Percentiles rank a stretch among this genome's conserved stretches.
Conservation (phyloP, 2,329 filamentous ascomycete species). For the Fusarium luffae region DNA sequence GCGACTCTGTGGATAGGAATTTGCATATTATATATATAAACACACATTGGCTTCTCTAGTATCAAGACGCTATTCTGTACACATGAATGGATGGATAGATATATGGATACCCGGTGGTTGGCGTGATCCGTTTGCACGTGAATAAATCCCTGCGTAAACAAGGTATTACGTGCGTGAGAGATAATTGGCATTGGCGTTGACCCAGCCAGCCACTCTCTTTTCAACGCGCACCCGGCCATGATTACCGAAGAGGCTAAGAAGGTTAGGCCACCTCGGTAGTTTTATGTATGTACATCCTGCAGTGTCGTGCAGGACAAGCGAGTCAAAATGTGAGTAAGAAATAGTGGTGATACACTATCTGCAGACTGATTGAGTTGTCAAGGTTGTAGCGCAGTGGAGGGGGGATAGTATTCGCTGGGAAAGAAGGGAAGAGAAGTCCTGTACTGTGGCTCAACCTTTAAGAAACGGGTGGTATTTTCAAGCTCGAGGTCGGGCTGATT, state of each 20-base stretch:
- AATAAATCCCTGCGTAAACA: slow-evolving; percentile 22
- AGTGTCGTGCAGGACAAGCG: slow-evolving; percentile 24
- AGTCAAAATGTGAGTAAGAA: background rate
- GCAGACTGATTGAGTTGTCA: background rate
- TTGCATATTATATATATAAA: slow-evolving; percentile 25
- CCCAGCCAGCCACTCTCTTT: slow-evolving; percentile 36
- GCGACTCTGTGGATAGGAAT: slow-evolving; percentile 18
- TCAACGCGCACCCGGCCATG: slow-evolving; percentile 26
- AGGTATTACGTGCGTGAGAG: slow-evolving; percentile 1
- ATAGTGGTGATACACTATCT: background rate
- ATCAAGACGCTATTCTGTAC: background rate
- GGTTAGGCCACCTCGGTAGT: slow-evolving; percentile 31
- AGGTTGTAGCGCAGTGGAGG: background rate
- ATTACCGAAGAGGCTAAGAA: slow-evolving; percentile 36
- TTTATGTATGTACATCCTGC: slow-evolving; percentile 22
- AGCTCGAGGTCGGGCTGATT: slow-evolving; percentile 1
- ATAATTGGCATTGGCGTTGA: slow-evolving; percentile 2
- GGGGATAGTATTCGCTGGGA: background rate
- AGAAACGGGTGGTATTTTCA: slow-evolving; percentile 1
- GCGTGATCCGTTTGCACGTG: slow-evolving; percentile 32
- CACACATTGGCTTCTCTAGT: background rate
- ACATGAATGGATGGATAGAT: background rate
- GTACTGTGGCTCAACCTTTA: background rate
- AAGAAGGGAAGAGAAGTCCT: background rate
- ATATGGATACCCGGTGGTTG: background rate